Percentiles rank a stretch among this genome's conserved stretches.
These are phyloP conservation scores for Didymellaceae sp. DNA, from an alignment of 2,329 filamentous ascomycete species.

Conservation along the genomic window DNA sequence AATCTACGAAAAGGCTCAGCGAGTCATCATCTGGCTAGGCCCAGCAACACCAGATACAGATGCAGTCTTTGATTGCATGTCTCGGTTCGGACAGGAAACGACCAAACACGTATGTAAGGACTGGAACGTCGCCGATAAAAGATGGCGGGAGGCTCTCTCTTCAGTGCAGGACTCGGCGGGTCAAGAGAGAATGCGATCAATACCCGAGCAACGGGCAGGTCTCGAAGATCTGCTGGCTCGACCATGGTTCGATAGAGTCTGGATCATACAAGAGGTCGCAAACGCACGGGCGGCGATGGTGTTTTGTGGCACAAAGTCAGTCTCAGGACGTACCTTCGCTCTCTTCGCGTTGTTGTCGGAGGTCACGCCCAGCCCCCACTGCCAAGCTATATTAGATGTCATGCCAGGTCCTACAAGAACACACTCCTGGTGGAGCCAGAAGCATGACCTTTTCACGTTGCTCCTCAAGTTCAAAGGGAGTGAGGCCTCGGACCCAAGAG, in stretches of 20 bases:
- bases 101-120: conserved; percentile 6
- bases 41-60: conserved; percentile 18
- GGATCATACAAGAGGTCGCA: conserved; percentile 34
- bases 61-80: conserved; percentile 10
- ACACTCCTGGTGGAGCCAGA: conserved; percentile 27
- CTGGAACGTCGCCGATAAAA: conserved; percentile 13
- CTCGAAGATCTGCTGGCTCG: conserved; percentile 5
- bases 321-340: conserved; percentile 21
- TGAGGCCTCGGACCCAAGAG: neutral
- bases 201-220: neutral
- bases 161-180: no score
- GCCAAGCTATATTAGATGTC: conserved; percentile 29
- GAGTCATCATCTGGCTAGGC: conserved; percentile 40
- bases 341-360: conserved; percentile 11
- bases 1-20: conserved; percentile 31
- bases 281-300: conserved; percentile 25
- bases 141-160: conserved; percentile 12
- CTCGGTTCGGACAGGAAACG: conserved; percentile 7
- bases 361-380: conserved; percentile 4
- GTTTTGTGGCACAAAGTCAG: conserved; percentile 15
- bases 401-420: conserved; percentile 24
- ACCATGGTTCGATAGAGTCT: conserved; percentile 29
- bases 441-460: neutral
- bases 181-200: neutral
- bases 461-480: neutral